Evolutionary conservation across 148 eudicot species (phyloP).

Genomic region (Pharnaceum exiguum): DNA sequence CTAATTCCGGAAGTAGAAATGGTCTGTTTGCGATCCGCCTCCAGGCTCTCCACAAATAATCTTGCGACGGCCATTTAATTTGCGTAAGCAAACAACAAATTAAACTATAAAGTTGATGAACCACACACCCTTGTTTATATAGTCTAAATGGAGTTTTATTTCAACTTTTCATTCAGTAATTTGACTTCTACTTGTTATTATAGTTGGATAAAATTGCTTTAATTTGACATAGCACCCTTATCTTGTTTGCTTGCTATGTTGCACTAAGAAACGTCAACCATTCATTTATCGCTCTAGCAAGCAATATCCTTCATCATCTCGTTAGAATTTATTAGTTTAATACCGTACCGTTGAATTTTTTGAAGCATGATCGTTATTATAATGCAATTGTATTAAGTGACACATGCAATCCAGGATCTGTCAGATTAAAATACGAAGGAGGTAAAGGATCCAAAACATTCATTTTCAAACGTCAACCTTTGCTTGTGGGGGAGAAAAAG

Average conservation of each 20-base stretch:
- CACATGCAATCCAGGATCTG: too few relatives aligned
- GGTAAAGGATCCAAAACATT: not conserved
- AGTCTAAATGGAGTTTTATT: conserved; percentile 5
- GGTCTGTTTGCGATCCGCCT: too few relatives aligned
- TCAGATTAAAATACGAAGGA: too few relatives aligned
- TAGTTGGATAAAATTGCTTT: not conserved
- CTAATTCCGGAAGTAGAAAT: too few relatives aligned
- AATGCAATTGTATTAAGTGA: not conserved
- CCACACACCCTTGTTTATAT: not conserved
- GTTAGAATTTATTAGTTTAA: not conserved
- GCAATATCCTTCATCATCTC: conserved; percentile 13
- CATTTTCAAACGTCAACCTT: conserved; percentile 18
- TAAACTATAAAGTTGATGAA: not conserved
- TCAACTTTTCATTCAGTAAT: conserved; percentile 20
- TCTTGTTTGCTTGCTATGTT: conserved; percentile 3
- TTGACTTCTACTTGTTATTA: conserved; percentile 16
- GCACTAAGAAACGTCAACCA: conserved; percentile 17
- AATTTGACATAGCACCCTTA: not conserved
- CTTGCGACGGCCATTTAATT: conserved; percentile 4
- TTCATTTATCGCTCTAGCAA: conserved; percentile 21
- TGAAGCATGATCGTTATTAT: not conserved
- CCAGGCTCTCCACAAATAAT: not conserved
- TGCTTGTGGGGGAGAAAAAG: not conserved
- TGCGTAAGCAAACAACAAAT: not conserved
- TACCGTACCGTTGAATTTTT: conserved; percentile 1